These are phyloP conservation scores for Hanseniaspora valbyensis DNA, from an alignment of 805 yeast species.

Conservation along the genomic window DNA sequence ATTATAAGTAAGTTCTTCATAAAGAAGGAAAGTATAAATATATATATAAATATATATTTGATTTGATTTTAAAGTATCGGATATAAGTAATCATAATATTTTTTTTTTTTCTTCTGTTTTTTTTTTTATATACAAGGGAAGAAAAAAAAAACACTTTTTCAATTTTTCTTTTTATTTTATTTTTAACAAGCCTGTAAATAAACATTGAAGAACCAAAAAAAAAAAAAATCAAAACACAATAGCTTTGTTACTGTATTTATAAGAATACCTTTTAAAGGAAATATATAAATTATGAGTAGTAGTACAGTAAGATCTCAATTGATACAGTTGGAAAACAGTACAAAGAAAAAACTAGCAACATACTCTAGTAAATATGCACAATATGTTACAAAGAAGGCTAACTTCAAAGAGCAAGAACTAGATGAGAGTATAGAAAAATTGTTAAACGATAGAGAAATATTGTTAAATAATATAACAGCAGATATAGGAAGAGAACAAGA, in stretches of 20 bases:
- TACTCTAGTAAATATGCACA: constrained; percentile 46
- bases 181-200: no score
- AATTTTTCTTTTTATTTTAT: no score
- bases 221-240: not conserved
- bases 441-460: constrained; percentile 39
- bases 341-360: constrained; percentile 40
- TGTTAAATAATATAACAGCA: constrained; percentile 33
- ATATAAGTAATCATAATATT: no score
- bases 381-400: constrained; percentile 38
- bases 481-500: no score
- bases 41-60: not conserved
- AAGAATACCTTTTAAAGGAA: no score
- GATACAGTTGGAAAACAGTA: constrained; percentile 58
- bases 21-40: no score
- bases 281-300: not conserved
- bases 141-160: no score
- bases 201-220: no score
- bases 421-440: constrained; percentile 41
- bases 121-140: no score
- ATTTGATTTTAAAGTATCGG: no score
- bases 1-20: not conserved
- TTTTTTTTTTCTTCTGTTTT: no score
- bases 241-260: no score
- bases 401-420: constrained; percentile 38
- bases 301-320: constrained; percentile 55